Evolutionary conservation across 1,284 basidiomycete genomes (phyloP).

Genomic region (Gymnopus androsaceus): DNA sequence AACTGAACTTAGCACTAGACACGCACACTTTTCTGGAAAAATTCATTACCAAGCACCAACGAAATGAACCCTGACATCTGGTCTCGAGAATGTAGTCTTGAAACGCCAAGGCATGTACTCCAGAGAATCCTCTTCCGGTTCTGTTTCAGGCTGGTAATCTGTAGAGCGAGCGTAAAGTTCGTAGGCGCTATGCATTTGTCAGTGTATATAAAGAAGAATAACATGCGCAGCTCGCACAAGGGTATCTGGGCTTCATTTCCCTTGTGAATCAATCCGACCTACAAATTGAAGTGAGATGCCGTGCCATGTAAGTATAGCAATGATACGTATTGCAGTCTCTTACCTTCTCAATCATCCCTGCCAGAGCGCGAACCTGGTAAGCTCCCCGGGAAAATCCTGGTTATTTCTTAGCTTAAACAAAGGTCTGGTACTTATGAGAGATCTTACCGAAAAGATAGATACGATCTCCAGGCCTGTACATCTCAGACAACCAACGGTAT

Average conservation of each 20-base stretch:
- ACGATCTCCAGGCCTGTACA: constrained; percentile 34
- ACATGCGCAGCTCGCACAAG: constrained; percentile 28
- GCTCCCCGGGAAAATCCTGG: constrained; percentile 39
- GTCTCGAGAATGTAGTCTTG: constrained; percentile 25
- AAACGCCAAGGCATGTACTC: too few species aligned
- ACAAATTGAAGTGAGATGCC: constrained; percentile 25
- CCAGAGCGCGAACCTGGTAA: constrained; percentile 33
- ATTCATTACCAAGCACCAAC: constrained; percentile 38
- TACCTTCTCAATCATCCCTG: constrained; percentile 35
- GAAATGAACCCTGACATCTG: constrained; percentile 34
- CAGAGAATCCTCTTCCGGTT: too few species aligned
- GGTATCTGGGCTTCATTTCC: constrained; percentile 38
- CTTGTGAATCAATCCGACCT: too few species aligned
- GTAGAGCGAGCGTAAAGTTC: constrained; percentile 25
- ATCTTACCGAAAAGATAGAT: constrained; percentile 39
- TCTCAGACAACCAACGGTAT: too few species aligned
- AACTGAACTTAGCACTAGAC: not conserved
- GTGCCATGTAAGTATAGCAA: not conserved
- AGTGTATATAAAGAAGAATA: not conserved
- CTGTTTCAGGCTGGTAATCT: constrained; percentile 30
- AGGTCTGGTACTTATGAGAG: not conserved
- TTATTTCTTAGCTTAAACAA: not conserved
- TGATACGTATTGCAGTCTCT: not conserved
- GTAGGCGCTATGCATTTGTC: constrained; percentile 28
- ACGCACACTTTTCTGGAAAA: not conserved